A percentile compares a stretch with the other conserved stretches of the same genome.
Conservation (phyloP, 352 stramenopile species). For the Thalassiosira oceanica region DNA sequence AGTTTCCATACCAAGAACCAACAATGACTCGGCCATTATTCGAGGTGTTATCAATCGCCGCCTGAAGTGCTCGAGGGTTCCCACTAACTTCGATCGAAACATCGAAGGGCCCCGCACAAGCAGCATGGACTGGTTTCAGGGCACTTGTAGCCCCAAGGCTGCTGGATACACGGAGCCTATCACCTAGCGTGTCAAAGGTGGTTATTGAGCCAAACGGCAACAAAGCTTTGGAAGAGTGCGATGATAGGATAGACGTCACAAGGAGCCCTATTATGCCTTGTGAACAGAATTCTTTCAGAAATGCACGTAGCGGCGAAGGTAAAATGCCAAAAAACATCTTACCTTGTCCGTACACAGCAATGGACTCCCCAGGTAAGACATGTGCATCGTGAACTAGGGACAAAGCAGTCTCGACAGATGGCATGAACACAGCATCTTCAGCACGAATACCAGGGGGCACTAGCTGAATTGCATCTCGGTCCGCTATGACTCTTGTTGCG, state of each 20-base stretch:
- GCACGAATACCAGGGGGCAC: constrained; percentile 77
- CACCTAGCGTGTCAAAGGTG: constrained; percentile 76
- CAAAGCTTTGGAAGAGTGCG: constrained; percentile 22
- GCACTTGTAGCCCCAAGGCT: constrained; percentile 74
- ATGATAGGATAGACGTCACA: constrained; percentile 74
- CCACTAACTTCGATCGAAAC: constrained; percentile 84
- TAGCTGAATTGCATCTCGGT: constrained; percentile 70
- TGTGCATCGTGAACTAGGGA: constrained; percentile 83
- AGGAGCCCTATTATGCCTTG: constrained; percentile 78
- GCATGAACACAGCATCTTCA: constrained; percentile 85
- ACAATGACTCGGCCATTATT: constrained; percentile 80
- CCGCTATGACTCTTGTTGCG: constrained; percentile 68
- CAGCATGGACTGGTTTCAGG: constrained; percentile 53
- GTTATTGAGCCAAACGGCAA: constrained; percentile 51
- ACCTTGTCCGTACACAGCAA: constrained; percentile 82
- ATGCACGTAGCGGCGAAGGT: constrained; percentile 1
- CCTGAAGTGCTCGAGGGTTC: constrained; percentile 78
- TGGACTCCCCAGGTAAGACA: constrained; percentile 80
- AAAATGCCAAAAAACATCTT: constrained; percentile 34
- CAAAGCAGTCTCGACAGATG: constrained; percentile 83
- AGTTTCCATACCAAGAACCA: constrained; percentile 82
- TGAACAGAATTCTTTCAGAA: not conserved
- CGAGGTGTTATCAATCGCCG: constrained; percentile 78
- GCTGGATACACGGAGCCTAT: constrained; percentile 63
- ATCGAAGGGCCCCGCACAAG: constrained; percentile 64